Percentiles rank a stretch among this genome's conserved stretches.
Conservation (phyloP, 2,329 filamentous ascomycete species). For the Cladophialophora psammophila region DNA sequence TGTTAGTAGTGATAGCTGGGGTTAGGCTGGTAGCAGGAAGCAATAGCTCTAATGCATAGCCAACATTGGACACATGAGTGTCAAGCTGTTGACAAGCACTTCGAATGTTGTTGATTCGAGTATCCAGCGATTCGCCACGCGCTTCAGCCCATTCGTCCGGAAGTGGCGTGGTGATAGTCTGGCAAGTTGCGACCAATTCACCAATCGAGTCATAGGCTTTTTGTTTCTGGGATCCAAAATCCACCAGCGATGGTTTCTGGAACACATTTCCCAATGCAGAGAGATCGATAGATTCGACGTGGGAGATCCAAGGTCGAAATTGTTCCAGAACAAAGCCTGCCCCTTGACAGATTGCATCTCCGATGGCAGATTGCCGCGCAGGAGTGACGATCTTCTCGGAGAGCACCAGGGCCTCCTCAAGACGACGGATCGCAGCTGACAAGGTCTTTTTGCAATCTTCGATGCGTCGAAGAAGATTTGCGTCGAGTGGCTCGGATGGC, state of each 20-base stretch:
- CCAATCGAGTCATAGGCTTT: slow-evolving; percentile 91
- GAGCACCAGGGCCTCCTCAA: slow-evolving; percentile 82
- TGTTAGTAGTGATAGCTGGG: slow-evolving; percentile 59
- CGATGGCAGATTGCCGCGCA: slow-evolving; percentile 77
- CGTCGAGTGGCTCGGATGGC: slow-evolving; percentile 76
- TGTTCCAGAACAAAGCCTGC: slow-evolving; percentile 83
- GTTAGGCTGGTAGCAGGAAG: slow-evolving; percentile 76
- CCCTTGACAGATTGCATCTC: slow-evolving; percentile 80
- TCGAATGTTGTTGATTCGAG: slow-evolving; percentile 80
- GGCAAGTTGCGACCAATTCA: slow-evolving; percentile 85
- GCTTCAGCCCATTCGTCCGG: slow-evolving; percentile 95
- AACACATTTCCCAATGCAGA: slow-evolving; percentile 77
- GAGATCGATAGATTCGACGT: slow-evolving; percentile 91
- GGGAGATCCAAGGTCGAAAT: slow-evolving; percentile 87
- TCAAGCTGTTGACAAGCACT: slow-evolving; percentile 81
- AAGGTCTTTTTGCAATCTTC: slow-evolving; percentile 87
- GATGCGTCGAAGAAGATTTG: slow-evolving; percentile 78
- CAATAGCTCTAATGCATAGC: slow-evolving; percentile 84
- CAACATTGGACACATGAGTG: slow-evolving; percentile 83
- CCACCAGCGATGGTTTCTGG: slow-evolving; percentile 82
- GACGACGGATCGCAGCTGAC: slow-evolving; percentile 81
- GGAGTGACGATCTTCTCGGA: slow-evolving; percentile 83
- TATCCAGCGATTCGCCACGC: slow-evolving; percentile 88
- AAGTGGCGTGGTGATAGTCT: slow-evolving; percentile 87
- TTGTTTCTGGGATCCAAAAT: slow-evolving; percentile 91